Conservation (phyloP, 2,329 filamentous ascomycete genomes). For the Escovopsis sp. region DNA sequence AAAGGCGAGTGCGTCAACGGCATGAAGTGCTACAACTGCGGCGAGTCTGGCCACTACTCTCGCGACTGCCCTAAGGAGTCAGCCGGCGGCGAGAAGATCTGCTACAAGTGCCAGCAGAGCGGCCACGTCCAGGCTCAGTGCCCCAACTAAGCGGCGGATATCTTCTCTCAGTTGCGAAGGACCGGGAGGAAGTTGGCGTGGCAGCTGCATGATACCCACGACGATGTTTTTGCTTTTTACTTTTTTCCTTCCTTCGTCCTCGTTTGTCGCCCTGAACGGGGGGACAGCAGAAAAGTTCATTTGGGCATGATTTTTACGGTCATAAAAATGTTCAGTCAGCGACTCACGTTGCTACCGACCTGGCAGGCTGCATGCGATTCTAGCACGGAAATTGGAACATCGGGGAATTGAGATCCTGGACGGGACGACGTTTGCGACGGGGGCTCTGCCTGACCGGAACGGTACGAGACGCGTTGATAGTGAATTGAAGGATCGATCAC, state of each 20-base stretch:
- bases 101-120: constrained; percentile 82
- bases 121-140: constrained; percentile 91
- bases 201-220: constrained; percentile 30
- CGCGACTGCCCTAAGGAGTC: constrained; percentile 93
- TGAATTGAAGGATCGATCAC: constrained; percentile 6
- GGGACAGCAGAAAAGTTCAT: constrained; percentile 13
- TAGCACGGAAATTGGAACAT: constrained; percentile 15
- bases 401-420: constrained; percentile 18
- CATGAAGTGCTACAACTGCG: constrained; percentile 99
- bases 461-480: constrained; percentile 14
- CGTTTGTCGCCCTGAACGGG: constrained; percentile 9
- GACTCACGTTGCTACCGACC: constrained; percentile 16
- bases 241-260: constrained; percentile 12
- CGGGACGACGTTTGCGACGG: constrained; percentile 11
- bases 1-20: constrained; percentile 87
- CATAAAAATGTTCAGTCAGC: constrained; percentile 16
- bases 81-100: constrained; percentile 77
- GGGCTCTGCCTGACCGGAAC: constrained; percentile 17
- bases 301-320: constrained; percentile 17
- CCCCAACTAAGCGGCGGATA: constrained; percentile 46
- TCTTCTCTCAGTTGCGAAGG: constrained; percentile 10
- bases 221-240: constrained; percentile 16
- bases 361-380: constrained; percentile 10
- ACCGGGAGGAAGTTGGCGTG: constrained; percentile 22
- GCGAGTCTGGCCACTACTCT: constrained; percentile 85